Percentiles rank a stretch among this genome's conserved stretches.
These are phyloP conservation scores for Lentinula boryana DNA, from an alignment of 768 basidiomycete genomes.

Conservation along the genomic window DNA sequence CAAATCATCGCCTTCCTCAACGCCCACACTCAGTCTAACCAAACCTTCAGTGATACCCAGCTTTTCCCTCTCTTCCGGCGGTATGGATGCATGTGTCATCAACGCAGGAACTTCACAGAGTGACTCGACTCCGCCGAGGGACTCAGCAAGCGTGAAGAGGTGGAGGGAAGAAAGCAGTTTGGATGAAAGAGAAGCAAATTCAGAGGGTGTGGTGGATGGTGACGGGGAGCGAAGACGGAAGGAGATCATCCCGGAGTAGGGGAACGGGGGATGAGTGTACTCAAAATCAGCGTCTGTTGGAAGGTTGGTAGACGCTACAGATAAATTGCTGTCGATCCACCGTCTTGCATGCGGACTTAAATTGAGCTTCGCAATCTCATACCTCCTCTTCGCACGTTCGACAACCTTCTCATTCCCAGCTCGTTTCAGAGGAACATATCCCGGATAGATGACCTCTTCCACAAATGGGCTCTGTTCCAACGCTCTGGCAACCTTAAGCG, in stretches of 20 bases:
- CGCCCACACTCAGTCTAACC: slow-evolving; percentile 77
- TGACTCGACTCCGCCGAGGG: slow-evolving; percentile 88
- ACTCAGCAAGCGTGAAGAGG: slow-evolving; percentile 82
- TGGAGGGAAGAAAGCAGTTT: slow-evolving; percentile 60
- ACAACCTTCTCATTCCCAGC: neutral
- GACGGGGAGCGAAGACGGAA: slow-evolving; percentile 51
- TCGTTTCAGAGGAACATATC: slow-evolving; percentile 56
- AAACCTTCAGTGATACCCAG: slow-evolving; percentile 78
- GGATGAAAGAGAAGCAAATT: neutral
- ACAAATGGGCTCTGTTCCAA: slow-evolving; percentile 54
- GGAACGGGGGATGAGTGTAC: slow-evolving; percentile 49
- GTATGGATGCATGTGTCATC: slow-evolving; percentile 87
- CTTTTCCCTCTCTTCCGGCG: slow-evolving; percentile 54
- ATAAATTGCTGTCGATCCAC: slow-evolving; percentile 39
- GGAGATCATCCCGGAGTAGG: slow-evolving; percentile 88
- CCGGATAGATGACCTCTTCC: slow-evolving; percentile 84
- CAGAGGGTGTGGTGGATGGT: neutral
- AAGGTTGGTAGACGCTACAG: slow-evolving; percentile 19
- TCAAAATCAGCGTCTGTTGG: slow-evolving; percentile 10
- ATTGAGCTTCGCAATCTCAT: slow-evolving; percentile 56
- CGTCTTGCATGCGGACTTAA: slow-evolving; percentile 64
- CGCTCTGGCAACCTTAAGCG: slow-evolving; percentile 63
- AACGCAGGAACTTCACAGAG: slow-evolving; percentile 79
- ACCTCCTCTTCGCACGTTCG: slow-evolving; percentile 21
- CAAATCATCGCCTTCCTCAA: slow-evolving; percentile 85